These are phyloP conservation scores for Paramecium biaurelia DNA, from an alignment of 73 alveolate species.

Conservation along the genomic window DNA sequence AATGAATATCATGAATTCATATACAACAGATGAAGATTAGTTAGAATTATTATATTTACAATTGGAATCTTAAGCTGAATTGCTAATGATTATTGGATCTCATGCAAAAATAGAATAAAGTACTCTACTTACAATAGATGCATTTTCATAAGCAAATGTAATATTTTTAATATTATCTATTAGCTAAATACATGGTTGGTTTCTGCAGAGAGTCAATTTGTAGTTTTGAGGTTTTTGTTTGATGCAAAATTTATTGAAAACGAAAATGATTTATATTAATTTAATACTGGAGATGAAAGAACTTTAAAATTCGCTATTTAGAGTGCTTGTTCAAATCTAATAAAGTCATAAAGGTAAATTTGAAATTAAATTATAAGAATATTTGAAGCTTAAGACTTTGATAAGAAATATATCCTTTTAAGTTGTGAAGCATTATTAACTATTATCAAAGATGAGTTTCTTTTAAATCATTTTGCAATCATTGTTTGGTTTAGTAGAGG, in stretches of 20 bases:
- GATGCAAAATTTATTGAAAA: not conserved
- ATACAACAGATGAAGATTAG: not conserved
- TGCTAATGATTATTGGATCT: not conserved
- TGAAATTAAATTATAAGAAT: not conserved
- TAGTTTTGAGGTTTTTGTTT: not conserved
- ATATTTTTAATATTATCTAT: not conserved
- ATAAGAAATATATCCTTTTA: not conserved
- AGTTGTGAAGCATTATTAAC: not conserved
- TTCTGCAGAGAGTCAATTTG: not conserved
- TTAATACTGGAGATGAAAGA: constrained; percentile 16
- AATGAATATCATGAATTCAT: not conserved
- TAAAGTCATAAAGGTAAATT: not conserved
- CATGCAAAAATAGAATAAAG: not conserved
- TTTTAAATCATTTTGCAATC: constrained; percentile 35
- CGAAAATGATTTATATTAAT: not conserved
- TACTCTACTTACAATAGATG: not conserved
- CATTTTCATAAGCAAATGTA: not conserved
- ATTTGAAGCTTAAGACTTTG: not conserved
- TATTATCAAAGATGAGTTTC: not conserved
- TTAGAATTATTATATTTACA: not conserved
- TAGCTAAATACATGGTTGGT: constrained; percentile 35
- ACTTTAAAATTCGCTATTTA: not conserved
- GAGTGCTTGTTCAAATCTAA: not conserved
- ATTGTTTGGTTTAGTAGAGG: not conserved
- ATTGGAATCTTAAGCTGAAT: constrained; percentile 12